phyloP scores from a whole-genome alignment of 2,329 filamentous ascomycete genomes.

The Dothidotthia symphoricarpi region DNA sequence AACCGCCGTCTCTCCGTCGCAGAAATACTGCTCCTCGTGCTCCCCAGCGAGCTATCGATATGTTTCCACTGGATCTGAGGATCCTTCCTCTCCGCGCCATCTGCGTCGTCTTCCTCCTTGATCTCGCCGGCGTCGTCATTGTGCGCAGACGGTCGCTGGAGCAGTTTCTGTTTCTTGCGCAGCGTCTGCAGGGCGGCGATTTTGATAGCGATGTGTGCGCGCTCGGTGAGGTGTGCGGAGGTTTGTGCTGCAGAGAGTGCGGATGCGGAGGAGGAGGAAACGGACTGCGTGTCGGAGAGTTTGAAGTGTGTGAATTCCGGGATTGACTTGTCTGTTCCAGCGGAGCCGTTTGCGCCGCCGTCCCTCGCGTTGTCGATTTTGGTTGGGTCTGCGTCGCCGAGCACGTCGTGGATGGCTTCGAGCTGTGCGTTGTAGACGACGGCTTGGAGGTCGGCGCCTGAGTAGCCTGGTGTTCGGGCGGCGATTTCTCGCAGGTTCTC shows the following conservation, averaged over 20 bases:
- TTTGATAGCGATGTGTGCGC: conserved; percentile 76
- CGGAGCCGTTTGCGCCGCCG: conserved; percentile 27
- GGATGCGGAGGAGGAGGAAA: conserved; percentile 30
- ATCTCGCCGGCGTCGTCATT: conserved; percentile 18
- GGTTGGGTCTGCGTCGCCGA: conserved; percentile 57
- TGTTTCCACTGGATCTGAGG: conserved; percentile 85
- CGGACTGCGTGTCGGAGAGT: conserved; percentile 60
- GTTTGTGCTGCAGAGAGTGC: conserved; percentile 41
- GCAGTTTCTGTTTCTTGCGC: conserved; percentile 61
- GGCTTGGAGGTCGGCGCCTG: conserved; percentile 90
- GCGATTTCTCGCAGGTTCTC: conserved; percentile 68
- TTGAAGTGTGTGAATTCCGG: conserved; percentile 65
- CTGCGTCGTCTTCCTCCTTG: conserved; percentile 36
- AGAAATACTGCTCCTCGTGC: conserved; percentile 80
- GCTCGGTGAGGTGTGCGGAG: conserved; percentile 66
- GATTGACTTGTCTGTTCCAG: conserved; percentile 17
- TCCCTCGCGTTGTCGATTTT: conserved; percentile 21
- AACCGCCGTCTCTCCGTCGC: conserved; percentile 71
- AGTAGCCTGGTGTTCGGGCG: conserved; percentile 79
- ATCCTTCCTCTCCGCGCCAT: conserved; percentile 55
- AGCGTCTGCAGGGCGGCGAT: conserved; percentile 74
- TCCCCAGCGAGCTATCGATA: conserved; percentile 71
- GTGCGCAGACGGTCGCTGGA: conserved; percentile 23
- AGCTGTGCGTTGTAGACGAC: conserved; percentile 95
- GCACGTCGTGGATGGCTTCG: conserved; percentile 91